Evolutionary conservation across 257 asterid species (phyloP), one percentile per base, ranked within the genome.

Genomic region (Jacaranda copaia): DNA sequence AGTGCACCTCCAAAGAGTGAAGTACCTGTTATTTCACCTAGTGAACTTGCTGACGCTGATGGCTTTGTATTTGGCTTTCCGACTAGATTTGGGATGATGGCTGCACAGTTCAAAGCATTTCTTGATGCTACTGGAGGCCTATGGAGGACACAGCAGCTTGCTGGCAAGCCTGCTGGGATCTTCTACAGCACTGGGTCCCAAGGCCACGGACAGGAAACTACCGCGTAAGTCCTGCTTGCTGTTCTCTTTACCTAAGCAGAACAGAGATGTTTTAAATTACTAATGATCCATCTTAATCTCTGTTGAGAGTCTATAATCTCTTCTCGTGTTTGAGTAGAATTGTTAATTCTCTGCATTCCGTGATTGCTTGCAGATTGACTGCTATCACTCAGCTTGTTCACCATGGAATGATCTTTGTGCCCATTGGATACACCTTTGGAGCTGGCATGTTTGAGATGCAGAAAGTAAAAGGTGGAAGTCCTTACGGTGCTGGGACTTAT

Each of bases 101-200:
- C 95, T 55, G 97, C 96, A 56, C 96, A 89, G 75, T 92, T 92
- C 76, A 92, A 92, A 83, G 97, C 97, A 38, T 92, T 92, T 77
- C 84, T 92, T 42, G 97, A 92, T 51, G 90, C 97, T 48, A 90
- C 96, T 39, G 97, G 97, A 18, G 93, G 96, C 57, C 89, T 88
- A 14, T 92, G 97, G 97, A 90, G 96, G 82, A 80, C 95, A 70
- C 96, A 89, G 70, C 89, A 85, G 74, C 91, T 92, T 5, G 97
- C 97, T 1, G 97, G 97, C 19, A 92, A 90, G 78, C 96, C 97
- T 8, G 97, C 97, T n/a, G 97, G 96, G 59, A 82, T 92, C 65
- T 92, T 92, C 87, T 90, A 83, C 80, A 86, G 97, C 91, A 90
- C 97, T 39, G 96, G 97, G 9, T 92, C 96, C 73, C 97, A 92